Evolutionary conservation across 2,329 filamentous ascomycete species (phyloP).

Genomic region (Tolypocladium ophioglossoides): DNA sequence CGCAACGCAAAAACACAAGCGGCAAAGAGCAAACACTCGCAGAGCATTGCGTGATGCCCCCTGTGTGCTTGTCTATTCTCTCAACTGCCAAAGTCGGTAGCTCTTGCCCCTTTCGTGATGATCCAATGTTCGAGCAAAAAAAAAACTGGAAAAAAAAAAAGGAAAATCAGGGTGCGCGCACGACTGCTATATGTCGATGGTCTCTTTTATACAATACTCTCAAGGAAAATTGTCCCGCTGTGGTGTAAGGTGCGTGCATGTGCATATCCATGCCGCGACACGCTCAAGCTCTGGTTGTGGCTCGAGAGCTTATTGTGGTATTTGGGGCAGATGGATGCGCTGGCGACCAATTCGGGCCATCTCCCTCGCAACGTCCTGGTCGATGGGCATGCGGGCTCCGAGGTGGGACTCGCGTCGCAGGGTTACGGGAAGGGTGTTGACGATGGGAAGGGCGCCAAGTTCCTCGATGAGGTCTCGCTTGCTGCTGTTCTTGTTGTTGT

Average conservation of each 20-base stretch:
- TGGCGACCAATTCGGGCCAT: constrained; percentile 9
- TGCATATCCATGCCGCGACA: constrained; percentile 2
- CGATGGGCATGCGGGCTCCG: constrained; percentile 2
- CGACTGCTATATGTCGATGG: constrained; percentile 5
- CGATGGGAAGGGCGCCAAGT: not conserved
- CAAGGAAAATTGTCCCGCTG: constrained; percentile 4
- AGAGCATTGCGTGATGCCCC: not conserved
- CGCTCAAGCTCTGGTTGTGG: not conserved
- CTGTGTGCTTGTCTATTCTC: not conserved
- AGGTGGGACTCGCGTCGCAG: not conserved
- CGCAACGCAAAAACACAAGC: not conserved
- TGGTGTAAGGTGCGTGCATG: not conserved
- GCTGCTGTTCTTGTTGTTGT: constrained; percentile 14
- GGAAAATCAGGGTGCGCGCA: not conserved
- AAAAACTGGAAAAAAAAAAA: not conserved
- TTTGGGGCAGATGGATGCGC: constrained; percentile 14
- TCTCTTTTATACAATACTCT: constrained; percentile 8
- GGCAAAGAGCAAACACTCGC: not conserved
- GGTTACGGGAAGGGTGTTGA: not conserved
- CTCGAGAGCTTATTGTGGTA: constrained; percentile 5
- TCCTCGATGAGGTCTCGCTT: constrained; percentile 19
- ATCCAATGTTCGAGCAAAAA: not conserved
- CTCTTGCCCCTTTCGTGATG: not conserved
- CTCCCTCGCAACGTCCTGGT: constrained; percentile 1
- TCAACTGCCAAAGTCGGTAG: not conserved